phyloP scores from a whole-genome alignment of 257 asterid genomes.

The Solanum bukasovii region DNA sequence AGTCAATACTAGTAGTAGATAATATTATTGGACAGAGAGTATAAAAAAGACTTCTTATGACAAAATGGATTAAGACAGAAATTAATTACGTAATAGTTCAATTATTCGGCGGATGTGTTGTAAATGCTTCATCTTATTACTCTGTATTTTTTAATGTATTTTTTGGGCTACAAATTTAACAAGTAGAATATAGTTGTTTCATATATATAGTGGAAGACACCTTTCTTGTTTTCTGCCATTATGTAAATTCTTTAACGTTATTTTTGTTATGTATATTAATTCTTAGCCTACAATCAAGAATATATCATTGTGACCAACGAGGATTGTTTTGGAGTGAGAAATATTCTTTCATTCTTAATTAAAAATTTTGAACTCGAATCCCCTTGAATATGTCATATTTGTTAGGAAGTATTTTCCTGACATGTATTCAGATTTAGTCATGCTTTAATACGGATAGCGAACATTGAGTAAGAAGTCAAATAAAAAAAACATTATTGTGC shows the following conservation, averaged over 20 bases:
- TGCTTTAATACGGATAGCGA: too few species aligned
- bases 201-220: background rate
- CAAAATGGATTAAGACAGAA: background rate
- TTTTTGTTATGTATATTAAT: background rate
- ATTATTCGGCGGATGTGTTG: background rate
- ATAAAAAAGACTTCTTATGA: background rate
- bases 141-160: background rate
- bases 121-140: background rate
- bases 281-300: background rate
- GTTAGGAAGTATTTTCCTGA: background rate
- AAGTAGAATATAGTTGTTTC: background rate
- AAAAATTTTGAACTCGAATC: rapidly evolving
- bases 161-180: background rate
- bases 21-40: too few species aligned
- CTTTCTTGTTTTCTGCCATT: background rate
- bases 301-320: background rate
- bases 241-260: background rate
- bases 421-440: background rate
- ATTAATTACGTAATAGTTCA: background rate
- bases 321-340: background rate
- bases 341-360: rapidly evolving
- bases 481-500: background rate
- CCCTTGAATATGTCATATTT: background rate
- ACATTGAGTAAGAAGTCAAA: too few species aligned
- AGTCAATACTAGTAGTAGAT: too few species aligned